phyloP scores from a whole-genome alignment of 805 yeast genomes.

The Maudiozyma barnettii region DNA sequence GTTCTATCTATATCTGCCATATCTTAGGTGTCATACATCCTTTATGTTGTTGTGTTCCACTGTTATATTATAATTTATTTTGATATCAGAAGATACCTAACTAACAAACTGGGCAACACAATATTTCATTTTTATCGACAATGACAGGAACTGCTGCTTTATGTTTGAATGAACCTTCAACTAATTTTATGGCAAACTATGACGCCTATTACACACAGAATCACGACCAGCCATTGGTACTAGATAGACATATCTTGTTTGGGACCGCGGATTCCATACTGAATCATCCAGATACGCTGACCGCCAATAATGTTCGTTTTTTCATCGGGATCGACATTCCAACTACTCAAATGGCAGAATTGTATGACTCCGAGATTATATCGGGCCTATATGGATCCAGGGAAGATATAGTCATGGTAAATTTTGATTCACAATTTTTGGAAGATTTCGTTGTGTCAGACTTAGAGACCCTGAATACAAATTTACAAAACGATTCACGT shows the following conservation, averaged over 20 bases:
- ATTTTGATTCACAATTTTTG: constrained; percentile 26
- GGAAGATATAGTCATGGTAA: constrained; percentile 28
- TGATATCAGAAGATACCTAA: too few relatives aligned
- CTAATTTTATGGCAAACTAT: neutral
- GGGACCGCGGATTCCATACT: constrained; percentile 40
- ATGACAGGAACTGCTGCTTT: neutral
- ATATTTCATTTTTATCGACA: neutral
- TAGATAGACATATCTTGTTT: constrained; percentile 34
- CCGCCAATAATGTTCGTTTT: constrained; percentile 32
- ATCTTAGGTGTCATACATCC: too few relatives aligned
- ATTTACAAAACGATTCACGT: neutral
- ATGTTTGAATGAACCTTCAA: neutral
- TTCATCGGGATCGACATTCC: constrained; percentile 31
- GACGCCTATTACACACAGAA: constrained; percentile 1
- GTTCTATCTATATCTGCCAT: too few relatives aligned
- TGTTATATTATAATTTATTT: too few relatives aligned
- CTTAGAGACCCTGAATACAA: neutral
- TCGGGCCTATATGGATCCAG: constrained; percentile 7
- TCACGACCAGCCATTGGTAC: constrained; percentile 31
- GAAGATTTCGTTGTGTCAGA: neutral
- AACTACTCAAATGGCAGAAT: constrained; percentile 26
- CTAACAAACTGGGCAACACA: neutral
- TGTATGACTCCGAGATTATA: constrained; percentile 3
- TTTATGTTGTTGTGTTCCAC: too few relatives aligned
- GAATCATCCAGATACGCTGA: constrained; percentile 29